Base-by-base conservation (phyloP, 495 filamentous ascomycete species). In the Podospora pseudoanserina region DNA sequence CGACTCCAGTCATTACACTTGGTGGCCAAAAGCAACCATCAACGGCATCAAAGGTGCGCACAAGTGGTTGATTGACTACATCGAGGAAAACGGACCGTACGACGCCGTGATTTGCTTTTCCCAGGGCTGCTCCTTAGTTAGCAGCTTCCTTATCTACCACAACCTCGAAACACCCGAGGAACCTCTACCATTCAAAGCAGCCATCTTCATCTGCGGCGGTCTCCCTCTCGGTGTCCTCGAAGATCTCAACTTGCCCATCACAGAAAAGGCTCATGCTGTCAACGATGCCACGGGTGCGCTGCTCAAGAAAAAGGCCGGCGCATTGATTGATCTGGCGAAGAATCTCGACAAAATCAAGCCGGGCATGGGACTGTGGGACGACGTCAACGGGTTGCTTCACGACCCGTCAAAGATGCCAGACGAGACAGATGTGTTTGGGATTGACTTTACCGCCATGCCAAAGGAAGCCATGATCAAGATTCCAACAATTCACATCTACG, bases 401-500 rank as follows among this genome's bases (percentile, higher is more conserved):
- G 70, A 79, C 28, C 70, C 74, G 7, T 34, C 23, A 2, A 55
- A 58, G n/a, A 60, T 70, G 57, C 76, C 75, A 3, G 32, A 71
- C 34, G 34, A 67, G 61, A 28, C 11, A 19, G 78, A 83, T 19
- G 78, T 84, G 9, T 86, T 84, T 27, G 87, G 85, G 26, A 75
- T 87, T 5, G 83, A 89, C 61, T 73, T 86, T 57, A 82, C 83
- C 11, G 67, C 64, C 0, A 78, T 84, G 3, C 79, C 82, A 5
- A 65, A 70, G 18, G 74, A 79, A 39, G 32, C 79, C 23, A 72
- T 72, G 28, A 85, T 91, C 63, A 63, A 72, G 19, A 83, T 91
- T 20, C 88, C 88, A 0, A 89, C 88, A 9, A 85, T 86, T 60
- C 87, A 90, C 75, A 75, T 89, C 18, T 88, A 86, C 67, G 88